Conservation (phyloP, 2,329 filamentous ascomycete species). For the Monilinia polystroma region DNA sequence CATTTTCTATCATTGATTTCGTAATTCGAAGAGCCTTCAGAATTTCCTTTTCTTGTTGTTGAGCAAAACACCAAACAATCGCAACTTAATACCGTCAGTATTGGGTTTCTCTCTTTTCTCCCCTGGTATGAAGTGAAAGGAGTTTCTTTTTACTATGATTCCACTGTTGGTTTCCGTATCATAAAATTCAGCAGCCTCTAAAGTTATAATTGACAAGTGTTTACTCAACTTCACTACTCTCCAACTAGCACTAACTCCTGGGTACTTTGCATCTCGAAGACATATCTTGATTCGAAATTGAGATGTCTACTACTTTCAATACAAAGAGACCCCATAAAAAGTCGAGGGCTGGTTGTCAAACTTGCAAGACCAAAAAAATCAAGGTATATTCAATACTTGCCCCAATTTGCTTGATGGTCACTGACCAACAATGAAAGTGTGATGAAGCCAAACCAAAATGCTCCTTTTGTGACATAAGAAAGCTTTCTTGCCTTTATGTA, state of each 20-base stretch:
- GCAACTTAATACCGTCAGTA: too few species aligned
- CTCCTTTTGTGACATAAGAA: constrained; percentile 34
- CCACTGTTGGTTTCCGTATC: too few species aligned
- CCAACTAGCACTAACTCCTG: neutral
- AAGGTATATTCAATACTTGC: constrained; percentile 30
- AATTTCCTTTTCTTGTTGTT: too few species aligned
- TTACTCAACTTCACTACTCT: too few species aligned
- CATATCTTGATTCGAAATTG: neutral
- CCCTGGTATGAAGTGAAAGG: too few species aligned
- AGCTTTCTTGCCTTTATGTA: constrained; percentile 34
- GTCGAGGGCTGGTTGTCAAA: constrained; percentile 37
- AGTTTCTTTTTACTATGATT: too few species aligned
- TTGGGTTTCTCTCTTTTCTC: too few species aligned
- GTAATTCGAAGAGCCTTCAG: too few species aligned
- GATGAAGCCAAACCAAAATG: constrained; percentile 38
- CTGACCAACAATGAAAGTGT: constrained; percentile 31
- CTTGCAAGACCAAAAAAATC: constrained; percentile 38
- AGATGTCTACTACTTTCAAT: constrained; percentile 28
- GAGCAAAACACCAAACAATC: too few species aligned
- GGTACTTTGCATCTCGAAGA: neutral
- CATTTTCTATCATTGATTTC: too few species aligned
- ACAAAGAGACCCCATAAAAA: constrained; percentile 39
- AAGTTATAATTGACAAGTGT: too few species aligned
- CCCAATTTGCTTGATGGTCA: neutral
- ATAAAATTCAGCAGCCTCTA: too few species aligned